A percentile compares a stretch with the other conserved stretches of the same genome.
Conservation (phyloP, 106 monocot genomes). For the Acanthochlamys bracteata region DNA sequence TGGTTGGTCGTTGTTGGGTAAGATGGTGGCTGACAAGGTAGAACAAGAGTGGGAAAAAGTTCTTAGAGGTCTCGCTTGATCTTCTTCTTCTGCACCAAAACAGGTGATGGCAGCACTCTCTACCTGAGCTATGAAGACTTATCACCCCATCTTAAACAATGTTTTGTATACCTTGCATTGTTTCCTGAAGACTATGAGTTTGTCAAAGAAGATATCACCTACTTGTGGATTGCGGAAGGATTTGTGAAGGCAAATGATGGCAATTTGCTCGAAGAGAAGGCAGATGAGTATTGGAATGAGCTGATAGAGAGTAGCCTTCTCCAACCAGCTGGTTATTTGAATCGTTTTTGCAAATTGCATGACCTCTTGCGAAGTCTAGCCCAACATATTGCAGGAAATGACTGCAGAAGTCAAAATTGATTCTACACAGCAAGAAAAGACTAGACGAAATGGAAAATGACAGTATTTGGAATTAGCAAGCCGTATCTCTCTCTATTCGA, state of each 20-base stretch:
- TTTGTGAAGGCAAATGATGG: slow-evolving; percentile 14
- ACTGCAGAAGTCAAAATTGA: neutral
- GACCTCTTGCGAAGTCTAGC: slow-evolving; percentile 21
- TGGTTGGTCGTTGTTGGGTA: slow-evolving; percentile 1
- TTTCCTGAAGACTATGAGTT: slow-evolving; percentile 8
- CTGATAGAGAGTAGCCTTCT: slow-evolving; percentile 22
- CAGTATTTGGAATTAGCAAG: no score
- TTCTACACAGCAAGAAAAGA: neutral
- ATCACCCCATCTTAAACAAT: slow-evolving; percentile 23
- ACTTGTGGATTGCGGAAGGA: slow-evolving; percentile 31
- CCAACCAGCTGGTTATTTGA: neutral
- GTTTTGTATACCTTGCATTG: slow-evolving; percentile 35
- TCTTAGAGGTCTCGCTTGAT: slow-evolving; percentile 15
- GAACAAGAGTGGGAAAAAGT: neutral
- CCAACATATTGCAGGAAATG: slow-evolving; percentile 2
- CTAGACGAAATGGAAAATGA: no score
- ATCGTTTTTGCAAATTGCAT: slow-evolving; percentile 20
- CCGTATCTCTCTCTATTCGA: no score
- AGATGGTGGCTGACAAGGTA: neutral
- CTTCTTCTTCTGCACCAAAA: neutral
- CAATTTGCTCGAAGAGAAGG: slow-evolving; percentile 12
- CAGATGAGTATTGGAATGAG: slow-evolving; percentile 19
- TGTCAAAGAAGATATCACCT: neutral
- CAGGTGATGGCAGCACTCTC: slow-evolving; percentile 8
- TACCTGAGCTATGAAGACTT: slow-evolving; percentile 33